Conservation (phyloP, 2,329 filamentous ascomycete species). For the Claviceps humidiphila region DNA sequence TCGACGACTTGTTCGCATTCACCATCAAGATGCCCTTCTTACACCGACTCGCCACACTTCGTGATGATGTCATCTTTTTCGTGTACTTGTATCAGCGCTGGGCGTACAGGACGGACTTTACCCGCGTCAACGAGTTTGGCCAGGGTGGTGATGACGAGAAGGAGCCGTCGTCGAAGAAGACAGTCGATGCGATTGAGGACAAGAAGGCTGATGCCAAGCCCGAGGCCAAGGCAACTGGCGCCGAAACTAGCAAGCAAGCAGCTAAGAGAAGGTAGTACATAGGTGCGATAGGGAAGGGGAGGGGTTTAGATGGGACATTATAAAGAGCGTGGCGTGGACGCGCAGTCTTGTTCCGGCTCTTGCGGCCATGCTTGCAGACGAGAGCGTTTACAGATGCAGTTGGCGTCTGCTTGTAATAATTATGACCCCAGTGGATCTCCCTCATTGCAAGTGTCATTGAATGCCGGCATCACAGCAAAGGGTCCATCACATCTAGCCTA, state of each 20-base stretch:
- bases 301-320: no score
- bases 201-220: slow-evolving; percentile 22
- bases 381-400: no score
- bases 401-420: no score
- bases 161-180: slow-evolving; percentile 26
- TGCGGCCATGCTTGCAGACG: no score
- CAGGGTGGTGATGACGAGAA: slow-evolving; percentile 90
- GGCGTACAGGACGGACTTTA: slow-evolving; percentile 85
- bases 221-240: slow-evolving; percentile 34
- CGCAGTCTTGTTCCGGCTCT: no score
- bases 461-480: no score
- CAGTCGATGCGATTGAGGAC: slow-evolving; percentile 19
- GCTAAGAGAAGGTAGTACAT: slow-evolving; percentile 26
- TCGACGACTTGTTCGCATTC: slow-evolving; percentile 96
- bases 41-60: slow-evolving; percentile 79
- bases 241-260: slow-evolving; percentile 29
- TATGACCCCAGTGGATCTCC: no score
- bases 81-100: slow-evolving; percentile 91
- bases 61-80: slow-evolving; percentile 97
- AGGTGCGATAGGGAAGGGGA: no score
- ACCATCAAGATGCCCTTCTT: slow-evolving; percentile 98
- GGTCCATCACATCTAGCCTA: no score
- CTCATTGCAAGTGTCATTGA: no score
- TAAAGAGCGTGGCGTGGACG: no score
- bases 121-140: slow-evolving; percentile 90